Percentiles rank a stretch among this genome's conserved stretches.
These are phyloP conservation scores for Termitomyces sp. DNA, from an alignment of 1,284 basidiomycete species.

Conservation along the genomic window DNA sequence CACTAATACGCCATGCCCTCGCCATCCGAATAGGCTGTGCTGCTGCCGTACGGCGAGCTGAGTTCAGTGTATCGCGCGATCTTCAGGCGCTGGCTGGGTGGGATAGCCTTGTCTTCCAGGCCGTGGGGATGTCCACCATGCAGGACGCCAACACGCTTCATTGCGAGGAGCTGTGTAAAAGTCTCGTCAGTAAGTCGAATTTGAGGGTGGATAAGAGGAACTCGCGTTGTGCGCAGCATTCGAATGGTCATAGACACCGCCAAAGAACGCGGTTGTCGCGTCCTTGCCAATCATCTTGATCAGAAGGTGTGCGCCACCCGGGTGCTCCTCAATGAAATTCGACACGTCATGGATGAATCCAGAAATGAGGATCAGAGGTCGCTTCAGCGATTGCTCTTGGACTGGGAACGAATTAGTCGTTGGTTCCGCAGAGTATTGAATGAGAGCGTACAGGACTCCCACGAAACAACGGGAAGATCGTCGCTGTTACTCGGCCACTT, in stretches of 20 bases:
- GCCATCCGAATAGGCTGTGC: slow-evolving; percentile 37
- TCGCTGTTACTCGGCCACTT: slow-evolving; percentile 76
- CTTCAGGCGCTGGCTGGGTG: slow-evolving; percentile 65
- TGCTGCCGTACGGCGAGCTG: slow-evolving; percentile 42
- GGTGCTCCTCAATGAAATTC: slow-evolving; percentile 87
- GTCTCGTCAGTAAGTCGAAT: slow-evolving; percentile 2
- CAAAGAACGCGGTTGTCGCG: slow-evolving; percentile 90
- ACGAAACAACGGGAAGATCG: slow-evolving; percentile 77
- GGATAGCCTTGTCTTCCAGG: slow-evolving; percentile 53
- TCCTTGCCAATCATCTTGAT: slow-evolving; percentile 74
- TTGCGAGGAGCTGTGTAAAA: slow-evolving; percentile 33
- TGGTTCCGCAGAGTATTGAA: slow-evolving; percentile 3
- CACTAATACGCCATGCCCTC: slow-evolving; percentile 28
- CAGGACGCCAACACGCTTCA: slow-evolving; percentile 88
- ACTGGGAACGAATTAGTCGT: slow-evolving; percentile 33
- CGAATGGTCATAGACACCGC: slow-evolving; percentile 90
- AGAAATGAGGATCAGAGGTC: slow-evolving; percentile 77
- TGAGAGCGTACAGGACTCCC: slow-evolving; percentile 70
- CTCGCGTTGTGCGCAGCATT: slow-evolving; percentile 85
- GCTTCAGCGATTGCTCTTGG: slow-evolving; percentile 70
- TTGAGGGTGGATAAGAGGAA: slow-evolving; percentile 2
- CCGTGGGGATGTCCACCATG: slow-evolving; percentile 67
- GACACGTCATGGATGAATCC: slow-evolving; percentile 91
- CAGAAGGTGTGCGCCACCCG: slow-evolving; percentile 65
- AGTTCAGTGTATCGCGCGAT: slow-evolving; percentile 64